phyloP scores from a whole-genome alignment of 306 rosid genomes.

The Rosa lucieae region DNA sequence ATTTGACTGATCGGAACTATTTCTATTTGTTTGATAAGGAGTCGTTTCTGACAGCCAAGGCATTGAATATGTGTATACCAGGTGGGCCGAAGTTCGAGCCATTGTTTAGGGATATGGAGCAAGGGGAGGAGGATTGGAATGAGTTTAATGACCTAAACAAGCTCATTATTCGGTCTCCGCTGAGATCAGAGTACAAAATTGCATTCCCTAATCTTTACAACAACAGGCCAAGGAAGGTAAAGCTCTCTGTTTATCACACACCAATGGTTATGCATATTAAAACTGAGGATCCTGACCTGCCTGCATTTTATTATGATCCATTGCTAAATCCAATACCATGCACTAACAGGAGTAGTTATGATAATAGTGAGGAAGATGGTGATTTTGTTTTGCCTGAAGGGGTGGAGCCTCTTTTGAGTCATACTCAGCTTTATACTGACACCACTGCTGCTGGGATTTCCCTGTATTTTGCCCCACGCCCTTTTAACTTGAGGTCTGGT shows the following conservation, averaged over 20 bases:
- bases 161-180: constrained; percentile 93
- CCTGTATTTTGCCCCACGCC: constrained; percentile 90
- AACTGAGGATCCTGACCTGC: constrained; percentile 94
- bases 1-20: constrained; percentile 87
- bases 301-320: constrained; percentile 98
- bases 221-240: constrained; percentile 96
- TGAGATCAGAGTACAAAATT: constrained; percentile 87
- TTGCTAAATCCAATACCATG: constrained; percentile 91
- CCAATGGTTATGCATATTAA: constrained; percentile 95
- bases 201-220: constrained; percentile 97
- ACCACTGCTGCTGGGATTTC: constrained; percentile 95
- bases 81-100: constrained; percentile 98
- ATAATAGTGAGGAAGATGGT: constrained; percentile 53
- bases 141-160: constrained; percentile 98
- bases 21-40: constrained; percentile 98
- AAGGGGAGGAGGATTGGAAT: constrained; percentile 98
- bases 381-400: constrained; percentile 81
- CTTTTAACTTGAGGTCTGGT: constrained; percentile 97
- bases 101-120: constrained; percentile 92
- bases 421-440: constrained; percentile 85
- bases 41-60: constrained; percentile 94
- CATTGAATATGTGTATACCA: constrained; percentile 96
- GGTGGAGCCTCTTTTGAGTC: constrained; percentile 78
- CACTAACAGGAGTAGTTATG: constrained; percentile 62
- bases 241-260: constrained; percentile 86